A percentile compares a stretch with the other conserved stretches of the same genome.
Conservation (phyloP, 73 alveolate genomes). For the Halteria grandinella region DNA sequence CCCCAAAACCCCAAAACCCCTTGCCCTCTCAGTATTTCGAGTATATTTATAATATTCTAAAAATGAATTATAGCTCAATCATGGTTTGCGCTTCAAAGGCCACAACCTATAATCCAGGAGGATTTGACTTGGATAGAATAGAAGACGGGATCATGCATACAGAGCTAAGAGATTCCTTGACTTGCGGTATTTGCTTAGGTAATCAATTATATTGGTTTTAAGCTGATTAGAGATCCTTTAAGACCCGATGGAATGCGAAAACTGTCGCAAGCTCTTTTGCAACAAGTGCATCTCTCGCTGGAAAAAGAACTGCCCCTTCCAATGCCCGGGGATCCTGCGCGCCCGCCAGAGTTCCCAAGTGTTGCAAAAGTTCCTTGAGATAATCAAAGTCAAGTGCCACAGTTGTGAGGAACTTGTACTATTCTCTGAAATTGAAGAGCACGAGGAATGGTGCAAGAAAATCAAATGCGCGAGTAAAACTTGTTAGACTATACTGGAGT, state of each 20-base stretch:
- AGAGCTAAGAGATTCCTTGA: conserved; percentile 29
- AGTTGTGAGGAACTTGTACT: conserved; percentile 36
- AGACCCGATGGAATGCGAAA: conserved; percentile 51
- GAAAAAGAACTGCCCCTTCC: conserved; percentile 41
- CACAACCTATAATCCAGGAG: not conserved
- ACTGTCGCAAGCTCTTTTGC: conserved; percentile 43
- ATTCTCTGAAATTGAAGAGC: conserved; percentile 14
- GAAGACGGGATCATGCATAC: conserved; percentile 37
- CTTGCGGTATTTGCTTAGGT: conserved; percentile 50
- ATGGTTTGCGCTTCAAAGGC: no score
- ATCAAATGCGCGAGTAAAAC: conserved; percentile 24
- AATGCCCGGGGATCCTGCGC: conserved; percentile 39
- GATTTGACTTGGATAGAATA: conserved; percentile 34
- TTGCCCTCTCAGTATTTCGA: no score
- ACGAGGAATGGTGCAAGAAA: conserved; percentile 54
- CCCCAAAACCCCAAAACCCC: no score
- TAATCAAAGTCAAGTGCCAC: conserved; percentile 21
- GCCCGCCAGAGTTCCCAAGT: conserved; percentile 24
- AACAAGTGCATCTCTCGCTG: conserved; percentile 15
- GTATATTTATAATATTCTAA: no score
- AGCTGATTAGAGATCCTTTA: not conserved
- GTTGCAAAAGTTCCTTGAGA: conserved; percentile 7
- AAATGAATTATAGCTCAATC: no score
- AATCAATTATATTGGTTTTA: not conserved
- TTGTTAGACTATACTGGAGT: conserved; percentile 38